Conservation (phyloP, 768 basidiomycete genomes). For the Tylopilus cervinicoccineus region DNA sequence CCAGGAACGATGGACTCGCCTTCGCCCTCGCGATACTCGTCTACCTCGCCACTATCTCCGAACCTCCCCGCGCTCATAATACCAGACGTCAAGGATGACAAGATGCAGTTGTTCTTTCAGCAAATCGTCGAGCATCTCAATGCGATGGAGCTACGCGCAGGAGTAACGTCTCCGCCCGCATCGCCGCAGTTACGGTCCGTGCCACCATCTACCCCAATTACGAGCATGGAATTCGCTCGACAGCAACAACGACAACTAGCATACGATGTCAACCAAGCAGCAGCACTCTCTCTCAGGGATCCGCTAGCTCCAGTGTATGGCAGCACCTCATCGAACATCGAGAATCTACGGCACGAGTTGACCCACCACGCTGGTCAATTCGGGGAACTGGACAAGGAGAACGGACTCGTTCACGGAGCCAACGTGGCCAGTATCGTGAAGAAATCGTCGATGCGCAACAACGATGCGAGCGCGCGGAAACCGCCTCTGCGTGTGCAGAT, state of each 20-base stretch:
- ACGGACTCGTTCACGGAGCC: conserved; percentile 22
- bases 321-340: conserved; percentile 7
- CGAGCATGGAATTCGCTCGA: conserved; percentile 20
- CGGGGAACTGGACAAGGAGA: conserved; percentile 56
- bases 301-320: conserved; percentile 26
- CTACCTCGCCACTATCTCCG: conserved; percentile 32
- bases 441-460: conserved; percentile 44
- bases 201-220: conserved; percentile 11
- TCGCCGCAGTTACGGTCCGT: conserved; percentile 14
- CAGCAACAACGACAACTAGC: conserved; percentile 8
- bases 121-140: conserved; percentile 81
- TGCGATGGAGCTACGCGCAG: conserved; percentile 58
- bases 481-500: conserved; percentile 45
- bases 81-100: conserved; percentile 71
- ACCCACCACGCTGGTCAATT: conserved; percentile 9
- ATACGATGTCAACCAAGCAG: conserved; percentile 1
- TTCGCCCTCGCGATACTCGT: conserved; percentile 24
- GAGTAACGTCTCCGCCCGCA: conserved; percentile 11
- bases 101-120: conserved; percentile 79
- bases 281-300: conserved; percentile 31
- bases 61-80: conserved; percentile 48
- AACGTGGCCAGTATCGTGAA: conserved; percentile 26
- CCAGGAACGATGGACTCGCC: conserved; percentile 17
- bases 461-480: conserved; percentile 15
- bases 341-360: background rate